Conservation (phyloP, 768 basidiomycete genomes). For the Naematelia aurantialba region DNA sequence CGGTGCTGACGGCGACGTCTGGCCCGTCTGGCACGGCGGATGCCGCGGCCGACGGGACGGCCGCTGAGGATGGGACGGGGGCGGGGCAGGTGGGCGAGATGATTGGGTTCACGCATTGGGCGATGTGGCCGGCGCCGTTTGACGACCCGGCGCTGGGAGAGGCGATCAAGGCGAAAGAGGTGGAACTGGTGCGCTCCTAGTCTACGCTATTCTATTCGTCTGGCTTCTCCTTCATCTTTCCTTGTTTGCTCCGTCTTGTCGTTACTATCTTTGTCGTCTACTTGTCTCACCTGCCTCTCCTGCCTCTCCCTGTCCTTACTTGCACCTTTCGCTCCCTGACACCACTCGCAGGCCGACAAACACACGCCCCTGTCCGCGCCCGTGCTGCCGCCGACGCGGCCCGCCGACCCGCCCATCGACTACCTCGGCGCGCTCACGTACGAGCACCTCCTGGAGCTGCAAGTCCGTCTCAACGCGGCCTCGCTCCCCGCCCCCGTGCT, state of each 20-base stretch:
- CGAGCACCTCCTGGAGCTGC: background rate
- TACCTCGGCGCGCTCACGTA: background rate
- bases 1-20: background rate
- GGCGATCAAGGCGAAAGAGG: background rate
- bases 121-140: background rate
- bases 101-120: background rate
- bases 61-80: background rate
- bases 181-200: background rate
- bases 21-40: background rate
- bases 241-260: too few relatives aligned
- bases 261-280: too few relatives aligned
- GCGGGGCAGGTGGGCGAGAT: background rate
- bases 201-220: too few relatives aligned
- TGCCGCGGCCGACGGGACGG: background rate
- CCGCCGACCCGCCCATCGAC: background rate
- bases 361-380: slow-evolving; percentile 1
- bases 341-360: background rate
- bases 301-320: too few relatives aligned
- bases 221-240: too few relatives aligned
- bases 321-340: too few relatives aligned
- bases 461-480: background rate
- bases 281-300: too few relatives aligned
- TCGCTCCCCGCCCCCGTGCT: background rate
- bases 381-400: slow-evolving; percentile 2
- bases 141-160: background rate